These are phyloP conservation scores for Cryptosporidium meleagridis DNA, from an alignment of 169 alveolate species.

Conservation along the genomic window DNA sequence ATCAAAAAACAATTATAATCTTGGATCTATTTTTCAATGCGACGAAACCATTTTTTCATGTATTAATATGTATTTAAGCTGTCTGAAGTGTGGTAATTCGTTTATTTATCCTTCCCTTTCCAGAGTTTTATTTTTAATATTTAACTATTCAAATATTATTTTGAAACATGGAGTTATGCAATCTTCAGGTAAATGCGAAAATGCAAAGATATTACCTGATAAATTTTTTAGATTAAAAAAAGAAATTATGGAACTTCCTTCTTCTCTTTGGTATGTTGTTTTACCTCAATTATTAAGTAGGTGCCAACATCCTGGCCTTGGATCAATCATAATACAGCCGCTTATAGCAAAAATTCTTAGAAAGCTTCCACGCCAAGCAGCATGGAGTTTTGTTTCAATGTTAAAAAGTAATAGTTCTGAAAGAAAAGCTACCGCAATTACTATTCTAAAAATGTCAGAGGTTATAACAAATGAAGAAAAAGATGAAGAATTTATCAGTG, in stretches of 20 bases:
- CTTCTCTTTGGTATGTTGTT: constrained; percentile 78
- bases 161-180: not conserved
- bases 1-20: not conserved
- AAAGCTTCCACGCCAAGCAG: constrained; percentile 79
- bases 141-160: constrained; percentile 51
- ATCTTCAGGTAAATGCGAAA: constrained; percentile 19
- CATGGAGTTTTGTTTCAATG: constrained; percentile 80
- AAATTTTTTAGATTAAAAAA: constrained; percentile 21
- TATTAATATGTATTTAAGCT: constrained; percentile 55
- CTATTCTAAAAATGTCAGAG: constrained; percentile 75
- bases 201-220: constrained; percentile 11
- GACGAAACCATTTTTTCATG: constrained; percentile 53
- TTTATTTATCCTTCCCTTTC: constrained; percentile 67
- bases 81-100: constrained; percentile 51
- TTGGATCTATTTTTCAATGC: constrained; percentile 48
- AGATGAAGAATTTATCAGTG: not conserved
- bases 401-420: constrained; percentile 61
- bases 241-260: constrained; percentile 18
- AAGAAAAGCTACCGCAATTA: constrained; percentile 41
- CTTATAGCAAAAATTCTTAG: constrained; percentile 77
- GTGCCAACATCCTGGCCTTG: constrained; percentile 80
- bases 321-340: constrained; percentile 78
- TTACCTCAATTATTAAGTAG: constrained; percentile 80
- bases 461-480: not conserved
- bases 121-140: constrained; percentile 42